A percentile compares a stretch with the other conserved stretches of the same genome.
phyloP scores from a whole-genome alignment of 306 rosid species.

The Elaeagnus macrophylla region DNA sequence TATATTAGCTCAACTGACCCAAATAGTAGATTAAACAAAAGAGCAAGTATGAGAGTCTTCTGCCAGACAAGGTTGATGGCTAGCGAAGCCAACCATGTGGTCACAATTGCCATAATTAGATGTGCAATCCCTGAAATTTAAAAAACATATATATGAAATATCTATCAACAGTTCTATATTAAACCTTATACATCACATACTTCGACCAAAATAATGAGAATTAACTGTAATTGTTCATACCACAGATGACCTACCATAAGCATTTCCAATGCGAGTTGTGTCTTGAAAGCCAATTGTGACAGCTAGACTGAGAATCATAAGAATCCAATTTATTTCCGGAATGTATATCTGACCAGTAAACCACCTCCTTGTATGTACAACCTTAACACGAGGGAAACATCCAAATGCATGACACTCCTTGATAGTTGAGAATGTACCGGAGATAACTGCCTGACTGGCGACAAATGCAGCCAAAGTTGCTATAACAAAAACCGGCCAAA shows the following conservation, averaged over 20 bases:
- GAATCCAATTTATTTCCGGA: conserved; percentile 90
- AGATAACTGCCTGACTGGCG: conserved; percentile 88
- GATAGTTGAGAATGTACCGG: conserved; percentile 79
- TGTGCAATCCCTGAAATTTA: conserved; percentile 57
- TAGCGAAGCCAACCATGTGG: conserved; percentile 58
- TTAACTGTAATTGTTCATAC: too few relatives aligned
- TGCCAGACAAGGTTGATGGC: conserved; percentile 79
- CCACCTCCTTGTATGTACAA: conserved; percentile 78
- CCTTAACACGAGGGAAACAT: conserved; percentile 87
- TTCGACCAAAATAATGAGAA: too few relatives aligned
- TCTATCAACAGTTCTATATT: too few relatives aligned
- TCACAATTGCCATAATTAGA: conserved; percentile 46
- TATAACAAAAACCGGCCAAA: conserved; percentile 75
- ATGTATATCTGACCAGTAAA: conserved; percentile 76
- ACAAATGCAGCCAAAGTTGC: conserved; percentile 83
- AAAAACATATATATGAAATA: neutral
- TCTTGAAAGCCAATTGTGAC: conserved; percentile 76
- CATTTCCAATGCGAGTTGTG: conserved; percentile 73
- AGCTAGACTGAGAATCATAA: conserved; percentile 77
- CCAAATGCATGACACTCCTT: conserved; percentile 90
- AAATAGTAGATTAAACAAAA: conserved; percentile 45
- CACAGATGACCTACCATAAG: conserved; percentile 45
- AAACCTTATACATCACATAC: too few relatives aligned
- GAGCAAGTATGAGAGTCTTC: conserved; percentile 38
- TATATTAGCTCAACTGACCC: conserved; percentile 59